Evolutionary conservation across 805 yeast genomes (phyloP).

Genomic region (Hanseniaspora mollemarum): DNA sequence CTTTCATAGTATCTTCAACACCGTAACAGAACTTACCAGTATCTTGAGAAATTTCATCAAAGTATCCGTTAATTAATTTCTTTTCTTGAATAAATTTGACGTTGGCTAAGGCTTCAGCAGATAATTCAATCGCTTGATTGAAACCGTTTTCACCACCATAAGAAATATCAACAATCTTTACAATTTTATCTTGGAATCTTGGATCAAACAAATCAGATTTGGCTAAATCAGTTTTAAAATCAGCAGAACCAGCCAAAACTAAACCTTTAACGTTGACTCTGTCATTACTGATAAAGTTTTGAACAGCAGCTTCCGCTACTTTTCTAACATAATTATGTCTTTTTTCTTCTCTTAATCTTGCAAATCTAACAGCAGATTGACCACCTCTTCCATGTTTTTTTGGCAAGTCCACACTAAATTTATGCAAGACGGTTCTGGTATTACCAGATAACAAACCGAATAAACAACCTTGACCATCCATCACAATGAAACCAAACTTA

Average conservation of each 20-base stretch:
- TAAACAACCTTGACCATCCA: constrained; percentile 98
- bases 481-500: constrained; percentile 90
- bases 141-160: constrained; percentile 99
- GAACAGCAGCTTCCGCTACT: constrained; percentile 97
- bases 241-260: constrained; percentile 97
- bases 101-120: constrained; percentile 92
- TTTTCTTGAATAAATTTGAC: constrained; percentile 97
- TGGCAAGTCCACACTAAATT: constrained; percentile 94
- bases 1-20: constrained; percentile 91
- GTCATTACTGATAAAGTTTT: constrained; percentile 88
- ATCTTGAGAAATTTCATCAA: constrained; percentile 95
- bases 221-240: constrained; percentile 88
- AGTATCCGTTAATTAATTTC: constrained; percentile 81
- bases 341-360: constrained; percentile 96
- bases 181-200: constrained; percentile 75
- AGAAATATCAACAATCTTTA: constrained; percentile 90
- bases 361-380: constrained; percentile 98
- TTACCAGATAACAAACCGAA: constrained; percentile 94
- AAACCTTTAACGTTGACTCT: constrained; percentile 90
- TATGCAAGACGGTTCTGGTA: constrained; percentile 90
- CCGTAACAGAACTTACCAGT: constrained; percentile 97
- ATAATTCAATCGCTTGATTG: constrained; percentile 96
- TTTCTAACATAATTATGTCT: constrained; percentile 97
- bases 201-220: constrained; percentile 87
- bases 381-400: constrained; percentile 99